Base-by-base conservation (phyloP, 176 grass and related monocot genomes). In the Zoysia japonica region DNA sequence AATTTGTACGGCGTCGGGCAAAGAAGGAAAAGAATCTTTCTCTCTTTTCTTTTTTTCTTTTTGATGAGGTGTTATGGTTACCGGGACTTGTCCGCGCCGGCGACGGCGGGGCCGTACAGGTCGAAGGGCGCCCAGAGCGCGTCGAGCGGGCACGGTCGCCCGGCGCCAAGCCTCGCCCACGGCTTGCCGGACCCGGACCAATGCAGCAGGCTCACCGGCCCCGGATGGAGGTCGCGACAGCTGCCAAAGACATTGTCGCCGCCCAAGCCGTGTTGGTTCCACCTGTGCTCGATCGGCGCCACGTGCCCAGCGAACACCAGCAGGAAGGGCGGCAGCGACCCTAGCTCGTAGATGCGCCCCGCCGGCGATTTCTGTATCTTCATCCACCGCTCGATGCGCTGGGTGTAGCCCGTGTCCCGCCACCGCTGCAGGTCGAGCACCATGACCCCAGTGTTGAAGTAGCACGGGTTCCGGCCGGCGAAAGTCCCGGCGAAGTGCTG, bases 251-350 rank as follows among this genome's bases (percentile, higher is more conserved):
- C 87, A 79, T 91, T 97, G 87, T 97, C 94, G 11, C 94, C 94
- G 36, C 94, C 94, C 16, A 93, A 85, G 36, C 94, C 94, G 78
- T 97, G 94, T 85, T 97, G 94, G 91, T 97, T 97, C 94, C 94
- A 97, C 67, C 94, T 77, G 87, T 97, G 94, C 55, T 97, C 91
- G 85, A 97, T 97, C 56, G 91, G 84, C 50, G 91, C 94, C 71
- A 97, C 94, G 78, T 89, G 89, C 15, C 94, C 94, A 15, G 91
- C 94, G 85, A 97, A 91, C 71, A 97, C 94, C 67, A 97, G 81
- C 62, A 97, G 87, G 85, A 93, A 97, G 5, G 94, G 94, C 76
- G 94, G 94, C 76, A 97, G 71, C 14, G 94, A 97, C 0, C 94
- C 94, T 47, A 97, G 89, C 77, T 97, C 94, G 70, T 97, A 97